Evolutionary conservation across 441 rosid genomes (phyloP).

Genomic region (Adansonia grandidieri): DNA sequence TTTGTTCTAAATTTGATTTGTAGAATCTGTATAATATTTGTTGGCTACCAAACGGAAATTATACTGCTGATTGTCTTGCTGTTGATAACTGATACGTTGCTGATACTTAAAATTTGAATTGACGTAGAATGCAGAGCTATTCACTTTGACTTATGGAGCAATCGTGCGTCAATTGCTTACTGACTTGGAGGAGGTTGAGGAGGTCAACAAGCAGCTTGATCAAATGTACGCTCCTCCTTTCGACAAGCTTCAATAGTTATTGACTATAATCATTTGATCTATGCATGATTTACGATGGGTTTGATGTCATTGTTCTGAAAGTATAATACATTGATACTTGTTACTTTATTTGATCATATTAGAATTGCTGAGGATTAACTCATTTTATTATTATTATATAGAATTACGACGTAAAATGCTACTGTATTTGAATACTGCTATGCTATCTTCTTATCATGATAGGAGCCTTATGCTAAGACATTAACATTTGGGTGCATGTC

Average conservation of each 20-base stretch:
- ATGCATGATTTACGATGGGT: neutral
- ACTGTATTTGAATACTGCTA: neutral
- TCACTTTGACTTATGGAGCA: slow-evolving; percentile 89
- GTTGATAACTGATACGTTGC: slow-evolving; percentile 6
- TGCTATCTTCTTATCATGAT: neutral
- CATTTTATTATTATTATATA: neutral
- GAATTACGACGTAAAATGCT: neutral
- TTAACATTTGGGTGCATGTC: neutral
- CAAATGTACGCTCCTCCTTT: slow-evolving; percentile 59
- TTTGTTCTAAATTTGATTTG: neutral
- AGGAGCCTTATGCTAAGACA: neutral
- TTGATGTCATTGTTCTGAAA: neutral
- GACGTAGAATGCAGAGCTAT: slow-evolving; percentile 86
- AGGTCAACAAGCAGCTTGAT: slow-evolving; percentile 97
- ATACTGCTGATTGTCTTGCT: neutral
- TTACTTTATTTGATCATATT: neutral
- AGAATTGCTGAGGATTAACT: neutral
- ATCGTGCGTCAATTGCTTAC: slow-evolving; percentile 91
- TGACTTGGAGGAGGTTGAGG: slow-evolving; percentile 93
- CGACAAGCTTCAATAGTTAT: neutral
- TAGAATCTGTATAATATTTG: neutral
- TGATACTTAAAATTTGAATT: slow-evolving; percentile 20
- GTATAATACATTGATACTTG: neutral
- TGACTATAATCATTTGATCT: neutral
- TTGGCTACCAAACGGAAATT: neutral